Evolutionary conservation across 345 rosid species (phyloP).

Genomic region (Populus deltoides): DNA sequence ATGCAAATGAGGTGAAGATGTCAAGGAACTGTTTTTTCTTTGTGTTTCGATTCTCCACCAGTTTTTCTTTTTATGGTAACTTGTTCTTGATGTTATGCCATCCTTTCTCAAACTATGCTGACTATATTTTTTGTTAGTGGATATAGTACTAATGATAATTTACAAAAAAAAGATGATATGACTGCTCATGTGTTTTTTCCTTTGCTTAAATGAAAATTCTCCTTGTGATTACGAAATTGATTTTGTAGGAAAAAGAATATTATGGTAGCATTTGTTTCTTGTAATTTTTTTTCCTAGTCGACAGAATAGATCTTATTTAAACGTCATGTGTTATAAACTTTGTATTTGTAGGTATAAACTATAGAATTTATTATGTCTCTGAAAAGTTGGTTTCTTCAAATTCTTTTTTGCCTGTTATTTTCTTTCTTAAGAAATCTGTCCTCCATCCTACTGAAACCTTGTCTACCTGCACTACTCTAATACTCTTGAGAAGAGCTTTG

Average conservation of each 20-base stretch:
- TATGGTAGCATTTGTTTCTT: background rate
- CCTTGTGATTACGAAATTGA: background rate
- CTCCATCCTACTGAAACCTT: slow-evolving; percentile 2
- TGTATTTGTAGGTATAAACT: slow-evolving; percentile 15
- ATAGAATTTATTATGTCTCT: slow-evolving; percentile 15
- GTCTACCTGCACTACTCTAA: background rate
- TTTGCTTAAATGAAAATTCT: background rate
- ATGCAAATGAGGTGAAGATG: background rate
- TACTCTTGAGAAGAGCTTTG: background rate
- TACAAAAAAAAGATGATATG: background rate
- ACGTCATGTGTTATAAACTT: slow-evolving; percentile 18
- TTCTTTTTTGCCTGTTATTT: slow-evolving; percentile 20
- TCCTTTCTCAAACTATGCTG: background rate
- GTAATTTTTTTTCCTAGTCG: background rate
- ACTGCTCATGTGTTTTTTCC: background rate
- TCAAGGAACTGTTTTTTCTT: background rate
- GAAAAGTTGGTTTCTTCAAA: slow-evolving; percentile 23
- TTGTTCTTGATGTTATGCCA: background rate
- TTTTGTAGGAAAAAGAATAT: background rate
- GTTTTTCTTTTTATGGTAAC: background rate
- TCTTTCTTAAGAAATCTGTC: background rate
- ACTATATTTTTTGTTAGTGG: background rate
- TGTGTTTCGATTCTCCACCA: background rate
- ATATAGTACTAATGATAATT: background rate
- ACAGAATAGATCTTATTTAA: slow-evolving; percentile 1